These are phyloP conservation scores for Podila horticola DNA, from an alignment of 192 early-diverging fungal genomes.

Conservation along the genomic window DNA sequence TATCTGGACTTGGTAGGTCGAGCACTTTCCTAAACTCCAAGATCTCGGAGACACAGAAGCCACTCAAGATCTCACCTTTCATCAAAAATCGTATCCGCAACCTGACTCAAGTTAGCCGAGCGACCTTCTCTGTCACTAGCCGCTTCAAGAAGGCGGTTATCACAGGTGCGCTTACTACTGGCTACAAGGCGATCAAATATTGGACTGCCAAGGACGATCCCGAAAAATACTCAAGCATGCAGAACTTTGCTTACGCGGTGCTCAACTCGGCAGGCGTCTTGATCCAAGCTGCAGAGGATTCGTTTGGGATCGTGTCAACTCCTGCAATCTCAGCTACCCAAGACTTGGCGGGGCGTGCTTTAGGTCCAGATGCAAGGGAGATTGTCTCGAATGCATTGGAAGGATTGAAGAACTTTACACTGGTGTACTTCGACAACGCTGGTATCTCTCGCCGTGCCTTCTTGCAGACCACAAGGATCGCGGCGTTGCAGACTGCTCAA, in stretches of 20 bases:
- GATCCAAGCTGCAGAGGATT: constrained; percentile 45
- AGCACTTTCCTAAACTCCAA: constrained; percentile 34
- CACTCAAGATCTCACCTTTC: constrained; percentile 40
- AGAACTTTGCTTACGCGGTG: constrained; percentile 40
- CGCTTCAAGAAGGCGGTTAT: constrained; percentile 27
- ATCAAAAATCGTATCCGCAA: constrained; percentile 48
- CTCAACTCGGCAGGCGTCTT: constrained; percentile 45
- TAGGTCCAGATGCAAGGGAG: constrained; percentile 44
- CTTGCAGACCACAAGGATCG: constrained; percentile 36
- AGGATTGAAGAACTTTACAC: constrained; percentile 31
- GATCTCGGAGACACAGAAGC: constrained; percentile 41
- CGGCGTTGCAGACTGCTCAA: constrained; percentile 44
- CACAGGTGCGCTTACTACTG: constrained; percentile 14
- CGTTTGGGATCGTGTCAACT: constrained; percentile 26
- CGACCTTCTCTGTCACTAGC: constrained; percentile 23
- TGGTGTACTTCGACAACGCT: constrained; percentile 42
- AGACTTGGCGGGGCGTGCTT: constrained; percentile 28
- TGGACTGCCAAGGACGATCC: constrained; percentile 44
- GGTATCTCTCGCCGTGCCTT: constrained; percentile 41
- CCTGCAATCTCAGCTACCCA: constrained; percentile 43
- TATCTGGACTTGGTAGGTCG: constrained; percentile 3
- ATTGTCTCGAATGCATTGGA: constrained; percentile 39
- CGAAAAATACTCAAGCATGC: constrained; percentile 40
- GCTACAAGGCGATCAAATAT: constrained; percentile 32
- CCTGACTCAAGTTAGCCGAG: constrained; percentile 20